Base-by-base conservation (phyloP, 768 basidiomycete species). In the Serendipita sp. region DNA sequence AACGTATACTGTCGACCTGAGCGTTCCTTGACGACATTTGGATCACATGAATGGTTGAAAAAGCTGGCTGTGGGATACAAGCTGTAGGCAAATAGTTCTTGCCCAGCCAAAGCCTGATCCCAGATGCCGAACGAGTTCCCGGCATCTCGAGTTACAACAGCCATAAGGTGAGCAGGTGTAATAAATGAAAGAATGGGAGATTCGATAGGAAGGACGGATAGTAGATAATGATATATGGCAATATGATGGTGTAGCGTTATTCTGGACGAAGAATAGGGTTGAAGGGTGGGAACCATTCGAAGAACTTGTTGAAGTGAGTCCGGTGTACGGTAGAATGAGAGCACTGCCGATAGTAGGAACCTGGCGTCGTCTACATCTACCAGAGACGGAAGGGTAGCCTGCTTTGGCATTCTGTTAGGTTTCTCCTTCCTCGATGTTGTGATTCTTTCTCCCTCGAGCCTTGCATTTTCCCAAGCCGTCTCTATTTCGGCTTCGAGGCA, bases 31-130 rank as follows among this genome's bases (percentile, higher is more conserved):
- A n/a, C 10, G 10, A 60, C 28, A 38, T 60, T 60, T 34, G 56
- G 56, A 8, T 24, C 10, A 37, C 56, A 60, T n/a, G 56, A 60
- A 38, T 60, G 56, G 34, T 60, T 60, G 37, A 60, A 60, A n/a
- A 5, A 60, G 28, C 56, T 60, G 30, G 56, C 56, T 4, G 56
- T 11, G 8, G 56, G 56, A 34, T 60, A 60, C 37, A 60, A 4
- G 56, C 56, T 11, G 28, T 60, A 60, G 18, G 56, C 56, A 18
- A 60, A 60, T n/a, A 60, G 56, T 30, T 60, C 56, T n/a, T 60
- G 28, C 8, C 48, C 48, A 8, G 56, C 56, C 28, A 60, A 37
- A n/a, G 18, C 28, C 37, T 30, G n/a, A n/a, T 37, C 56, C 56
- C 56, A 60, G 16, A 60, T 60, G 24, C 56, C 56, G 28, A 24